Conservation (phyloP, 805 yeast species). For the Suhomyces canberraensis region DNA sequence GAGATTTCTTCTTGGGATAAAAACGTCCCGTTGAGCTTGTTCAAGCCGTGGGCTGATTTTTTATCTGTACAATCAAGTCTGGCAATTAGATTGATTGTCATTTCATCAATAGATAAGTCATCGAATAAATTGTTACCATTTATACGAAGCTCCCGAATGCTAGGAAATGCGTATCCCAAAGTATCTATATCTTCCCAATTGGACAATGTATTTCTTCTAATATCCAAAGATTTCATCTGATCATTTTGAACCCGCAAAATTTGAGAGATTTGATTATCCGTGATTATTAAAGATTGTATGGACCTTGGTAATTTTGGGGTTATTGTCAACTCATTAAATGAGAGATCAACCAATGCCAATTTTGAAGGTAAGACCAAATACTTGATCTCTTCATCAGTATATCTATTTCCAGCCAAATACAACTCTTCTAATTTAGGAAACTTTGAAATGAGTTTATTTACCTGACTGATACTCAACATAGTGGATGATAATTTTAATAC, state of each 20-base stretch:
- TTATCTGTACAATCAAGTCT: constrained; percentile 28
- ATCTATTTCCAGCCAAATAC: constrained; percentile 33
- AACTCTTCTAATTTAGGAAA: constrained; percentile 39
- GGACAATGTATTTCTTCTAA: constrained; percentile 48
- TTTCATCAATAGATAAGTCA: constrained; percentile 25
- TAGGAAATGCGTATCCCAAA: constrained; percentile 35
- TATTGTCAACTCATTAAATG: constrained; percentile 39
- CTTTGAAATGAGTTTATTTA: constrained; percentile 18
- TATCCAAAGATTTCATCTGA: constrained; percentile 35
- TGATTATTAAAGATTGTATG: constrained; percentile 23
- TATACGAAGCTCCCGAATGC: constrained; percentile 45
- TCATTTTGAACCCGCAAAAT: constrained; percentile 1
- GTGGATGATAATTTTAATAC: constrained; percentile 28
- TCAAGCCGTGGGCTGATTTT: constrained; percentile 20
- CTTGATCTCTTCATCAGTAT: constrained; percentile 16
- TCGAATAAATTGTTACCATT: constrained; percentile 51
- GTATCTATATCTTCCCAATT: constrained; percentile 51
- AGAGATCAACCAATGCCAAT: constrained; percentile 20
- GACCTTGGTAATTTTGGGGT: constrained; percentile 22
- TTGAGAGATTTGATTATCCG: constrained; percentile 32
- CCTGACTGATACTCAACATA: constrained; percentile 10
- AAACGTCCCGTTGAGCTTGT: constrained; percentile 55
- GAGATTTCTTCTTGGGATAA: constrained; percentile 46
- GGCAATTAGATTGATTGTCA: constrained; percentile 43
- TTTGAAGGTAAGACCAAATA: constrained; percentile 1